phyloP scores from a whole-genome alignment of 2,329 filamentous ascomycete genomes.

The Diaporthe ampelina region DNA sequence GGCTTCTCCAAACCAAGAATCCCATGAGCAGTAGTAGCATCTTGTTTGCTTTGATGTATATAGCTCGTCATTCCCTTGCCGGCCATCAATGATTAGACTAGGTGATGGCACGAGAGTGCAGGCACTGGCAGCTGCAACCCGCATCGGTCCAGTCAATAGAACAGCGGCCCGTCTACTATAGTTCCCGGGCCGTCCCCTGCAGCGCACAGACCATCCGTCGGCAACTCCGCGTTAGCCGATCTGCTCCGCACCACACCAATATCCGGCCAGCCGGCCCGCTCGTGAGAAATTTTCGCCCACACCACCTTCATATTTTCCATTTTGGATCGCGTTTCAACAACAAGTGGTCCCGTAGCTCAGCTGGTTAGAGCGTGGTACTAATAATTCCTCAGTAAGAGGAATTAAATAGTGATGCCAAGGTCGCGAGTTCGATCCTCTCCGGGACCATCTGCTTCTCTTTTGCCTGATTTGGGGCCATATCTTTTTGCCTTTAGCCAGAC shows the following conservation, averaged over 20 bases:
- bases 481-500: background rate
- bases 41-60: no score
- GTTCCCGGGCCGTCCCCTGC: background rate
- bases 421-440: slow-evolving; percentile 40
- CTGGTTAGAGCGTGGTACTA: slow-evolving; percentile 41
- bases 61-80: no score
- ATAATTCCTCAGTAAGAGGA: slow-evolving; percentile 9
- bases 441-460: slow-evolving; percentile 26
- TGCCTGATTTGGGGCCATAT: background rate
- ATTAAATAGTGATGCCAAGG: slow-evolving; percentile 36
- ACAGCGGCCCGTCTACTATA: no score
- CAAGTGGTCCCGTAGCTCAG: slow-evolving; percentile 40
- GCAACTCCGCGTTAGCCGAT: slow-evolving; percentile 10
- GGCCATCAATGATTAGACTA: no score
- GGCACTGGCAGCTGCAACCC: no score
- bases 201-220: background rate
- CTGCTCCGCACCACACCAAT: background rate
- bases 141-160: no score
- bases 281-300: background rate
- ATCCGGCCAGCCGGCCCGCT: background rate
- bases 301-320: rapidly evolving
- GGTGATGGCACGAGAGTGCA: no score
- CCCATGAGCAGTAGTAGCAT: no score
- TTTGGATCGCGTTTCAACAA: background rate
- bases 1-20: no score